Evolutionary conservation across 805 yeast species (phyloP), one percentile per base, ranked within the genome.

Genomic region (Clavispora asparagi): DNA sequence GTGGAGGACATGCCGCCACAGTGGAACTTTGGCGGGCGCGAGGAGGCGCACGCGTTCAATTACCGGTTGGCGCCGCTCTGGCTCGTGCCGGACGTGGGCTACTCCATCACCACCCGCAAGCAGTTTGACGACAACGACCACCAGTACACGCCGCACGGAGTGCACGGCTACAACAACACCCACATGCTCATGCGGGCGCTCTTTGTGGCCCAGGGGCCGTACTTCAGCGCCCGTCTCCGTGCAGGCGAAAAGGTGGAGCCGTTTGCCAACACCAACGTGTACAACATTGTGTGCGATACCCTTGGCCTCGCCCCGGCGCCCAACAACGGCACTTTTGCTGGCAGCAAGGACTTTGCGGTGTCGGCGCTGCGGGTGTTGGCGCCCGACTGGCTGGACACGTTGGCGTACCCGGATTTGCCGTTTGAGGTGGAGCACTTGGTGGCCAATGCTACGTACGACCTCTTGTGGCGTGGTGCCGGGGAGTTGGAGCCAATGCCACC

Each of bases 81-180:
- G 92, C 61, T 91, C 4, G 70, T 91, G 2, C 97, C 97, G 0
- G 77, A 83, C 31, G 81, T 87, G 6, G 97, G 97, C 0, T 91
- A 85, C 66, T 75, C 86, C 0, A 63, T 90, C 13, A 76, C 87
- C 1, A 86, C 90, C 0, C 76, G 73, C 46, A 73, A 72, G 16
- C 76, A 76, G 47, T 78, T 81, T 77, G 73, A 74, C 23, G 69
- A 69, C 2, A 72, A 73, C 58, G 63, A 65, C 26, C 62, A 70
- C 42, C 71, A 75, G 12, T 84, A 83, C 59, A 60, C 61, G n/a
- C 86, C 88, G 4, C 70, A 70, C 45, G 97, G 96, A 8, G 85
- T 85, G 0, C 95, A 88, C 63, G 97, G 97, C 1, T 91, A 87
- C 62, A 81, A 85, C 58, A 86, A 85, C 57, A 75, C 83, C 0